Percentiles rank a stretch among this genome's conserved stretches.
phyloP scores from a whole-genome alignment of 371 early-diverging fungal genomes.

The Apophysomyces ossiformis region DNA sequence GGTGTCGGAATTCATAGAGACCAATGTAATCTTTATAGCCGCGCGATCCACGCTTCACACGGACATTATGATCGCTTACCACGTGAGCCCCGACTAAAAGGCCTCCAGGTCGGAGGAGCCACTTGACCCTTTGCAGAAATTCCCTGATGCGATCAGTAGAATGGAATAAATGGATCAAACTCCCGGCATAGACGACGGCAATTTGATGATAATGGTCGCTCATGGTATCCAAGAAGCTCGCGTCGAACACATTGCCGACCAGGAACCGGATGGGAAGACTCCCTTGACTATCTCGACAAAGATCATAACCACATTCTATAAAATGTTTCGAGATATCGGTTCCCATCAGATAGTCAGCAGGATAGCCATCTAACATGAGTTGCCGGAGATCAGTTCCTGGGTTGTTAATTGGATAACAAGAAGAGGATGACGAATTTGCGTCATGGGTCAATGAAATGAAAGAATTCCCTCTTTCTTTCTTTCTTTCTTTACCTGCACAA shows the following conservation, averaged over 20 bases:
- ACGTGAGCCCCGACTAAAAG: slow-evolving; percentile 44
- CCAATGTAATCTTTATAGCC: slow-evolving; percentile 34
- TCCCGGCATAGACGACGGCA: slow-evolving; percentile 38
- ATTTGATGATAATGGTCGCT: slow-evolving; percentile 14
- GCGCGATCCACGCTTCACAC: slow-evolving; percentile 21
- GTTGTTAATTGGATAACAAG: neutral
- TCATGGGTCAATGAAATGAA: slow-evolving; percentile 10
- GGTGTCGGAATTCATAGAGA: slow-evolving; percentile 21
- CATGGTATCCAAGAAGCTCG: slow-evolving; percentile 13
- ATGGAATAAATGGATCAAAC: slow-evolving; percentile 43
- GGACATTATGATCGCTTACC: slow-evolving; percentile 21
- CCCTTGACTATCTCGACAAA: slow-evolving; percentile 32
- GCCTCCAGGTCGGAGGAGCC: slow-evolving; percentile 34
- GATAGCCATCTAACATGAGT: slow-evolving; percentile 46
- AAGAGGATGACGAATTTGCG: too few relatives aligned
- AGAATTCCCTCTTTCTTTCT: slow-evolving; percentile 7
- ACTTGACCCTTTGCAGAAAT: slow-evolving; percentile 24
- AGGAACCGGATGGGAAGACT: slow-evolving; percentile 35
- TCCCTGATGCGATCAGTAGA: slow-evolving; percentile 17
- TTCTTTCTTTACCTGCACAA: slow-evolving; percentile 42
- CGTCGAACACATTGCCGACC: slow-evolving; percentile 30
- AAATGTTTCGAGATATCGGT: slow-evolving; percentile 34
- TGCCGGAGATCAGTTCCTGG: slow-evolving; percentile 49
- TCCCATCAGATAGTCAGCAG: slow-evolving; percentile 35
- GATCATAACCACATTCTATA: slow-evolving; percentile 41